Percentiles rank a stretch among this genome's conserved stretches.
These are phyloP conservation scores for Apiospora arundinis DNA, from an alignment of 2,329 filamentous ascomycete genomes.

Conservation along the genomic window DNA sequence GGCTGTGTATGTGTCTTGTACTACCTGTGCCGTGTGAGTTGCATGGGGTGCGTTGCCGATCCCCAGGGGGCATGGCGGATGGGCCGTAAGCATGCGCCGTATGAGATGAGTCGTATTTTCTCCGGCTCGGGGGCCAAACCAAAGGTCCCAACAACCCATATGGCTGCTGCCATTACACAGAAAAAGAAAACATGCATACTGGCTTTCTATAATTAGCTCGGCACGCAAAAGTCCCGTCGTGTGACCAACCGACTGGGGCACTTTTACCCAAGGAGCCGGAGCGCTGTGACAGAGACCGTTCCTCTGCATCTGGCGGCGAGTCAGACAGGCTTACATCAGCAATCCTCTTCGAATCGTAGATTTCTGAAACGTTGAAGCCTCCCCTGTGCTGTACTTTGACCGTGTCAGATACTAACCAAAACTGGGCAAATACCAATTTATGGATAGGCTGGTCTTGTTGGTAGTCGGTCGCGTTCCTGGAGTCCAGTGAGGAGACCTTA, in stretches of 20 bases:
- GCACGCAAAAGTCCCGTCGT: not conserved
- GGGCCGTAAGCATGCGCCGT: slow-evolving; percentile 1
- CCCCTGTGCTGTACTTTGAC: not conserved
- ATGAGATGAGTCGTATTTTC: not conserved
- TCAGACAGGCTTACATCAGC: not conserved
- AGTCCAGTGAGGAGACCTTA: not conserved
- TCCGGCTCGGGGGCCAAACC: not conserved
- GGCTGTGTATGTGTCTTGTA: slow-evolving; percentile 5
- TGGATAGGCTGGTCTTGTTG: not conserved
- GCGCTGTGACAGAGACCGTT: not conserved
- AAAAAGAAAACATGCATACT: not conserved
- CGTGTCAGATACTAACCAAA: not conserved
- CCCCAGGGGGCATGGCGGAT: not conserved
- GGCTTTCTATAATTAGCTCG: not conserved
- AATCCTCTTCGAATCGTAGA: not conserved
- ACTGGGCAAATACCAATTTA: not conserved
- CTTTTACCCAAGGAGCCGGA: not conserved
- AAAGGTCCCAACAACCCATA: too few species aligned
- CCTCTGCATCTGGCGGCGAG: not conserved
- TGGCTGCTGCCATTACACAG: not conserved
- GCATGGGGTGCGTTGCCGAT: not conserved
- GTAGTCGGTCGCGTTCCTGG: not conserved
- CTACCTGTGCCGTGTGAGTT: not conserved
- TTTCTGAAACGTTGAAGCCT: not conserved
- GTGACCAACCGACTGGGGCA: not conserved